Evolutionary conservation across 23 red algal species (phyloP).

Genomic region (Agarophyton chilense): DNA sequence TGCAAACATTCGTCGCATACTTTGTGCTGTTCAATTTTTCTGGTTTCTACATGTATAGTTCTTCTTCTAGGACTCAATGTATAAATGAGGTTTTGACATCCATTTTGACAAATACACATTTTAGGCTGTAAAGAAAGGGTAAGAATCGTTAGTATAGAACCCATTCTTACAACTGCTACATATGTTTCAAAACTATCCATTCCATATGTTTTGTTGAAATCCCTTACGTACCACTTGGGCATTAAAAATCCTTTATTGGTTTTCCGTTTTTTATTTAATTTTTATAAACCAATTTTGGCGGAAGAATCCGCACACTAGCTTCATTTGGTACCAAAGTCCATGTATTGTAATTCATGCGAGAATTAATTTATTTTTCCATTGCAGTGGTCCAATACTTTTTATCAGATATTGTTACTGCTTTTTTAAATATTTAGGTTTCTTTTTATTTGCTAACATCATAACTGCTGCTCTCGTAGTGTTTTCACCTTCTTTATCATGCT

Average conservation of each 20-base stretch:
- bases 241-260: not conserved
- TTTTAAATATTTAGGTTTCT: not conserved
- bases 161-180: not conserved
- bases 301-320: not conserved
- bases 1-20: not conserved
- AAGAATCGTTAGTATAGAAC: not conserved
- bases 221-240: not conserved
- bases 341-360: not conserved
- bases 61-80: not conserved
- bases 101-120: not conserved
- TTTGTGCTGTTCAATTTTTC: not conserved
- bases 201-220: slow-evolving; percentile 10
- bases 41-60: not conserved
- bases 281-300: not conserved
- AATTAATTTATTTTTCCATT: not conserved
- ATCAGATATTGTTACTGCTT: not conserved
- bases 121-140: not conserved
- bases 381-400: not conserved
- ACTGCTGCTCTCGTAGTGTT: not conserved
- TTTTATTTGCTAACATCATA: not conserved
- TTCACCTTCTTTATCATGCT: not conserved
- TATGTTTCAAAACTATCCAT: not conserved
- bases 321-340: not conserved
- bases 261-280: not conserved
- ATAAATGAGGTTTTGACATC: not conserved